Evolutionary conservation across 2,329 filamentous ascomycete genomes (phyloP), one percentile per base, ranked within the genome.

Genomic region (Cryphonectria radicalis): DNA sequence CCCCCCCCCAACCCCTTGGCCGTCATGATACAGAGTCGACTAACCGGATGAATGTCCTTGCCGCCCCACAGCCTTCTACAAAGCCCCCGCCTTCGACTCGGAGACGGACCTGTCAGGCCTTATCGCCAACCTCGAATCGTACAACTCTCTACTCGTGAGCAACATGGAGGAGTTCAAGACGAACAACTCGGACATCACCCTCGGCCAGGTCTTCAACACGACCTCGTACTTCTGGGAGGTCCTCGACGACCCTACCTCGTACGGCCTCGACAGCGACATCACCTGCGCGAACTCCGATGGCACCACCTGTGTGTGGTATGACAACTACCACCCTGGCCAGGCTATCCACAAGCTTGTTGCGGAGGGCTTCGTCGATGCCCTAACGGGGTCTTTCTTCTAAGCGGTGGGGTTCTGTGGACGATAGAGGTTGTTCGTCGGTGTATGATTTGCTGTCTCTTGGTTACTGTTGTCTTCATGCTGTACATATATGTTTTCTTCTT

Each of bases 241-340:
- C 25, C 46, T 72, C 13, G 57, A 72, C 14, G 46, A 68, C 66
- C 71, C 71, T 2, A 68, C 71, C 19, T 57, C 66, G 13, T 70
- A 70, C 46, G 68, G 71, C 3, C 71, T 72, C 5, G 68, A 72
- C 35, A 68, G 66, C 37, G 71, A 72, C 22, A 72, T 72, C 37
- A 72, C 71, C 25, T 67, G 60, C 22, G 62, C 71, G 8, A 72
- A 70, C 35, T 11, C 71, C 10, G 71, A 73, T 28, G 71, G 71
- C 3, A 73, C 69, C 1, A 63, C 71, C n/a, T 66, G 66, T 14
- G 71, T 73, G 19, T 71, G 71, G 71, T 71, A 71, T 17, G 71
- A 71, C n/a, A 55, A 59, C 66, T 73, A 73, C 57, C 69, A 73
- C 50, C 71, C 71, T n/a, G 71, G 71, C 6, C 71, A 73, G 32